phyloP scores from a whole-genome alignment of 176 grass and related monocot species.

The Stipa capillata region DNA sequence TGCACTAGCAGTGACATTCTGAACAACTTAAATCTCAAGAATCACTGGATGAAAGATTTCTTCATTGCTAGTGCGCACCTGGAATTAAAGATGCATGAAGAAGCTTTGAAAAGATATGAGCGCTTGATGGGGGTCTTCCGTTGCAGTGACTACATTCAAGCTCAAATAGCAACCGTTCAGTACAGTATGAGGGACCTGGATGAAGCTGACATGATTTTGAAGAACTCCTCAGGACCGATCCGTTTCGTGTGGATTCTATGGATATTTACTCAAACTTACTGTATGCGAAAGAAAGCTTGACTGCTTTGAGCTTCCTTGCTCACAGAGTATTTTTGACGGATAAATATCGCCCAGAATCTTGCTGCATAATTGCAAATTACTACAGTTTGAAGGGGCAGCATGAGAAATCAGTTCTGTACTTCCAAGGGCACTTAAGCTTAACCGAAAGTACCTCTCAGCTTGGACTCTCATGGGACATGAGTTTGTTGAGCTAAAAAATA shows the following conservation, averaged over 20 bases:
- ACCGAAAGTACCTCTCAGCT: constrained; percentile 91
- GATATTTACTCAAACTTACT: constrained; percentile 93
- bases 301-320: constrained; percentile 87
- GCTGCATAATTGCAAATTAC: constrained; percentile 99
- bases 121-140: constrained; percentile 58
- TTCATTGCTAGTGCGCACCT: constrained; percentile 86
- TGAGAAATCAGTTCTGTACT: constrained; percentile 90
- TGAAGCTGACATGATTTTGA: constrained; percentile 93
- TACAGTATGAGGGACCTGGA: constrained; percentile 94
- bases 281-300: constrained; percentile 93
- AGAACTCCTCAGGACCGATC: constrained; percentile 90
- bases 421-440: constrained; percentile 89
- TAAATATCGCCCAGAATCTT: constrained; percentile 91
- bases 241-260: constrained; percentile 95
- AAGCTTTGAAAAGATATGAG: constrained; percentile 85
- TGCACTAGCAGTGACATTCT: constrained; percentile 73
- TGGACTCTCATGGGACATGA: constrained; percentile 99
- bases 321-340: constrained; percentile 97
- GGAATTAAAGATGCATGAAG: constrained; percentile 92
- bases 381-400: constrained; percentile 98
- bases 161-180: constrained; percentile 90
- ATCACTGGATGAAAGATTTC: constrained; percentile 99
- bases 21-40: constrained; percentile 81
- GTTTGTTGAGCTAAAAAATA: constrained; percentile 98
- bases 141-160: constrained; percentile 83